A percentile compares a stretch with the other conserved stretches of the same genome.
phyloP scores from a whole-genome alignment of 805 yeast species.

The Candida ulmi region DNA sequence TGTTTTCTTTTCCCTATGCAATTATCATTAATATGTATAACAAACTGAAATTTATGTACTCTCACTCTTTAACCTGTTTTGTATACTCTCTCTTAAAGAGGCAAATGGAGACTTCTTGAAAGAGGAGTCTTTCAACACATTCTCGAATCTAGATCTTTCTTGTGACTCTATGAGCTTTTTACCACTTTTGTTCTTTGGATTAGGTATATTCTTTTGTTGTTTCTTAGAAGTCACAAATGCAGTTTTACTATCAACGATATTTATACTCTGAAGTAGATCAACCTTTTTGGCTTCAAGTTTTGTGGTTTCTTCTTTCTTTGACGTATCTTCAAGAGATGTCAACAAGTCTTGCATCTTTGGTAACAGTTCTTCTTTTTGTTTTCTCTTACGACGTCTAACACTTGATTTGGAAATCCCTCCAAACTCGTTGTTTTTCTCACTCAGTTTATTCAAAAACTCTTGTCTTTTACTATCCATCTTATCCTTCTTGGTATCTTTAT shows the following conservation, averaged over 20 bases:
- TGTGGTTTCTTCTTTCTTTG: slow-evolving; percentile 3
- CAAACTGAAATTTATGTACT: neutral
- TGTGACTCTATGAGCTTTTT: slow-evolving; percentile 46
- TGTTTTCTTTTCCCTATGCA: too few relatives aligned
- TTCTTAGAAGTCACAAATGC: slow-evolving; percentile 7
- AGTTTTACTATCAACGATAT: slow-evolving; percentile 14
- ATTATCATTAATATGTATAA: too few relatives aligned
- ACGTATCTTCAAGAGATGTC: slow-evolving; percentile 36
- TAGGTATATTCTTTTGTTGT: slow-evolving; percentile 40
- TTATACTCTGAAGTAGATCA: slow-evolving; percentile 13
- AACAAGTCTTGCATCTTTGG: slow-evolving; percentile 65
- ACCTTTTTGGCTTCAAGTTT: neutral
- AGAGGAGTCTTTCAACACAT: slow-evolving; percentile 46
- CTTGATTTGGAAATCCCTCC: slow-evolving; percentile 56
- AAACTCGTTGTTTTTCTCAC: slow-evolving; percentile 24
- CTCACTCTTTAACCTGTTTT: slow-evolving; percentile 11
- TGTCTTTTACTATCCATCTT: slow-evolving; percentile 37
- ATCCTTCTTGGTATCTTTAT: slow-evolving; percentile 47
- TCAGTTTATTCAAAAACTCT: slow-evolving; percentile 34
- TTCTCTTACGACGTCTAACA: slow-evolving; percentile 57
- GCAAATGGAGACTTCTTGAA: slow-evolving; percentile 60
- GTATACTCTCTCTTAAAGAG: slow-evolving; percentile 56
- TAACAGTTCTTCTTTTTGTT: slow-evolving; percentile 53
- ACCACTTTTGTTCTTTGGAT: slow-evolving; percentile 49
- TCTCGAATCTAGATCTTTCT: slow-evolving; percentile 55